Percentiles rank a stretch among this genome's conserved stretches.
phyloP scores from a whole-genome alignment of 768 basidiomycete genomes.

The Pulveroboletus frians region DNA sequence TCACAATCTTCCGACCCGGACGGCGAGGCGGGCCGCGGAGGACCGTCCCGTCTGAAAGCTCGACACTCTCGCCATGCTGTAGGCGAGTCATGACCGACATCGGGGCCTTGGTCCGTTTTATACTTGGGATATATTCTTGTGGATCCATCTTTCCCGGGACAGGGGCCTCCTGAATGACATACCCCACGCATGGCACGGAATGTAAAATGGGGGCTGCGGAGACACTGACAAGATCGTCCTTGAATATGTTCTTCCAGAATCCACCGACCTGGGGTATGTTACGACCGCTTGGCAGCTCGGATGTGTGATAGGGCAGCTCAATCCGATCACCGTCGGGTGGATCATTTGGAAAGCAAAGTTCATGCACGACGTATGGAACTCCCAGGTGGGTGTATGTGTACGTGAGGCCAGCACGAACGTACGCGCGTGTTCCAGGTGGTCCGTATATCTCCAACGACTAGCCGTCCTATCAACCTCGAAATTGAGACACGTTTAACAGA shows the following conservation, averaged over 20 bases:
- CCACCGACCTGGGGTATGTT: slow-evolving; percentile 59
- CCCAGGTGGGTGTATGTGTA: slow-evolving; percentile 68
- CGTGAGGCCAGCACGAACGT: slow-evolving; percentile 61
- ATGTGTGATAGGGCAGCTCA: slow-evolving; percentile 40
- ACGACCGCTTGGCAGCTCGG: slow-evolving; percentile 56
- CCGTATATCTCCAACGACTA: slow-evolving; percentile 83
- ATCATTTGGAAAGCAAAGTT: slow-evolving; percentile 64
- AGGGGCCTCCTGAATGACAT: slow-evolving; percentile 63
- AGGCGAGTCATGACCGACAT: slow-evolving; percentile 63
- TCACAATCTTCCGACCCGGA: slow-evolving; percentile 69
- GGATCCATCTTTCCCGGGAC: slow-evolving; percentile 77
- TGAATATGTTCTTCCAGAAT: slow-evolving; percentile 63
- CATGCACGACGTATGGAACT: slow-evolving; percentile 74
- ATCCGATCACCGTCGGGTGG: slow-evolving; percentile 47
- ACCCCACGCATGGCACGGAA: slow-evolving; percentile 79
- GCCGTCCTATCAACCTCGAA: slow-evolving; percentile 7
- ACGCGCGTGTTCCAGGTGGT: slow-evolving; percentile 76
- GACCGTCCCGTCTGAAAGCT: slow-evolving; percentile 66
- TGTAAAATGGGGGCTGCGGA: slow-evolving; percentile 76
- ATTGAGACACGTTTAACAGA: background rate
- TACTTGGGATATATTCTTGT: slow-evolving; percentile 56
- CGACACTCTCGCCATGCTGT: slow-evolving; percentile 58
- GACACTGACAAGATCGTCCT: slow-evolving; percentile 51
- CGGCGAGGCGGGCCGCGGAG: slow-evolving; percentile 62
- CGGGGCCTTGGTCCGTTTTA: slow-evolving; percentile 65